phyloP scores from a whole-genome alignment of 148 eudicot species.

The Pharnaceum exiguum region DNA sequence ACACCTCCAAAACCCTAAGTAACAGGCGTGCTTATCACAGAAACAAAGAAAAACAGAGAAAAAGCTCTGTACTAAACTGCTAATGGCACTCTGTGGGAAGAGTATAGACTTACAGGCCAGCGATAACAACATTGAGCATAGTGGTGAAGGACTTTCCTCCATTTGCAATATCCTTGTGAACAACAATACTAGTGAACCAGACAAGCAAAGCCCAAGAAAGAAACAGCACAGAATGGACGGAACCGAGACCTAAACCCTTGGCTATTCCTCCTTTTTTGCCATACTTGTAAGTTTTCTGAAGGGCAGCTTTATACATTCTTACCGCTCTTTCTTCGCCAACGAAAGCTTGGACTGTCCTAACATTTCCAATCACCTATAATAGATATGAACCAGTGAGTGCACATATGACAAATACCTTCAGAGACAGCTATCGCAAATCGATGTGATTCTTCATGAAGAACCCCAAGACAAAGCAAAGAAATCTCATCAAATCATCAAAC shows the following conservation, averaged over 20 bases:
- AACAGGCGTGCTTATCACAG: too few relatives aligned
- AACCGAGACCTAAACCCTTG: conserved; percentile 88
- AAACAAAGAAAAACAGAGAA: neutral
- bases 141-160: conserved; percentile 98
- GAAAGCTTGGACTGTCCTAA: conserved; percentile 96
- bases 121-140: conserved; percentile 94
- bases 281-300: conserved; percentile 64
- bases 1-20: too few relatives aligned
- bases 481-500: neutral
- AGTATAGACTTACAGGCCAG: conserved; percentile 77
- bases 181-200: conserved; percentile 89
- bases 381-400: neutral
- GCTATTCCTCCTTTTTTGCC: conserved; percentile 91
- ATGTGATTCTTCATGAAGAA: neutral
- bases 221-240: conserved; percentile 82
- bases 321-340: conserved; percentile 91
- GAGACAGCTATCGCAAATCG: neutral
- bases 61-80: neutral
- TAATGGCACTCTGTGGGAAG: neutral
- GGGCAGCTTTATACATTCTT: conserved; percentile 52
- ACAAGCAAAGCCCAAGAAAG: conserved; percentile 97
- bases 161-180: conserved; percentile 80
- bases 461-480: neutral
- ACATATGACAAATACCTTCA: neutral
- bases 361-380: conserved; percentile 80